Evolutionary conservation across 2,329 filamentous ascomycete genomes (phyloP).

Genomic region (Aspergillus arachidicola): DNA sequence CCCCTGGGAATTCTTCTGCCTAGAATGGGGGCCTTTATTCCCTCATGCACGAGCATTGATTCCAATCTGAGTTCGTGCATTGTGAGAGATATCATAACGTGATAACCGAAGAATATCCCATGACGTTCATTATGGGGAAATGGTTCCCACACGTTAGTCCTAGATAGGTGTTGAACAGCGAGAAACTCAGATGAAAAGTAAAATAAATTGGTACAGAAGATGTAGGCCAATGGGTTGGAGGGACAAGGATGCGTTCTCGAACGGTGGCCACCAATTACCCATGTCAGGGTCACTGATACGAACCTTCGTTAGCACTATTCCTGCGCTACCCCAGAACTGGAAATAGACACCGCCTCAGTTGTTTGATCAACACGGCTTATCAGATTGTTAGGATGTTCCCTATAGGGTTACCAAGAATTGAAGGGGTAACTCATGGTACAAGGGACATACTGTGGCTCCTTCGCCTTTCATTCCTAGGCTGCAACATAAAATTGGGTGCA

Average conservation of each 20-base stretch:
- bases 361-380: neutral
- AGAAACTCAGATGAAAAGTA: neutral
- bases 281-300: neutral
- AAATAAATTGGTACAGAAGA: neutral
- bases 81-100: neutral
- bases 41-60: neutral
- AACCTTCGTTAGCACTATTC: fast-evolving
- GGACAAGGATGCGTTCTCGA: neutral
- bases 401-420: fast-evolving
- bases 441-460: neutral
- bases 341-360: neutral
- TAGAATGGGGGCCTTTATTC: neutral
- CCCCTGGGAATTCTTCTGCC: neutral
- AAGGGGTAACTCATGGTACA: neutral
- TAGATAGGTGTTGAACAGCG: neutral
- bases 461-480: neutral
- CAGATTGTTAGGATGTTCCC: neutral
- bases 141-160: neutral
- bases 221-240: fast-evolving
- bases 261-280: neutral
- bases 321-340: neutral
- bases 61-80: neutral
- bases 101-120: neutral
- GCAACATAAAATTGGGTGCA: neutral
- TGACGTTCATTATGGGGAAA: neutral